Conservation (phyloP, 2,329 filamentous ascomycete genomes). For the Dryadomyces sulphureus region DNA sequence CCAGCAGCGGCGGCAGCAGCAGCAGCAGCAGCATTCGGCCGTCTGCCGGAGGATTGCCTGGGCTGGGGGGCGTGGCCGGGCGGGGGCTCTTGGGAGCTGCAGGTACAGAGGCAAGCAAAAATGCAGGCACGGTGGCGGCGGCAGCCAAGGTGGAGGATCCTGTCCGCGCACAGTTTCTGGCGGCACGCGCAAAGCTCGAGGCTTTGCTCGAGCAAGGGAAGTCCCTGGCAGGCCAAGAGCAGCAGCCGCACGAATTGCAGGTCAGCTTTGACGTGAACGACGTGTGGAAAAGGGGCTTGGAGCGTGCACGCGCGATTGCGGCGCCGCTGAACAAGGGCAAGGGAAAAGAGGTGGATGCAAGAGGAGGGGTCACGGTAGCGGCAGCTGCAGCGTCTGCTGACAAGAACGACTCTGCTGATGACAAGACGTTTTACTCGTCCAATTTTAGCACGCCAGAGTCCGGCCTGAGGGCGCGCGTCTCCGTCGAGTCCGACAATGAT, state of each 20-base stretch:
- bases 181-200: conserved; percentile 72
- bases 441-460: conserved; percentile 64
- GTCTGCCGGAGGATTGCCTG: conserved; percentile 14
- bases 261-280: conserved; percentile 57
- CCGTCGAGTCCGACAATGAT: conserved; percentile 25
- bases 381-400: neutral
- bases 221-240: conserved; percentile 26
- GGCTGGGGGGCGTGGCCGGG: conserved; percentile 5
- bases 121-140: neutral
- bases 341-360: too few species aligned
- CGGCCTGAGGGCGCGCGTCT: conserved; percentile 31
- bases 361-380: neutral
- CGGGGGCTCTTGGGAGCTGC: neutral
- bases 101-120: neutral
- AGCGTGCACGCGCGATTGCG: conserved; percentile 55
- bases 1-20: conserved; percentile 14
- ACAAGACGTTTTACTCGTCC: conserved; percentile 93
- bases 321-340: conserved; percentile 15
- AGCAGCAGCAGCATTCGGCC: conserved; percentile 22
- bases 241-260: conserved; percentile 33
- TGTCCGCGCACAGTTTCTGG: conserved; percentile 64
- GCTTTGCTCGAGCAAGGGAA: conserved; percentile 64
- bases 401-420: conserved; percentile 71
- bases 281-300: conserved; percentile 56
- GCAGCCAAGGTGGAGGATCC: conserved; percentile 31